These are phyloP conservation scores for Chalciporus pseudorubinellus DNA, from an alignment of 768 basidiomycete genomes.

Conservation along the genomic window DNA sequence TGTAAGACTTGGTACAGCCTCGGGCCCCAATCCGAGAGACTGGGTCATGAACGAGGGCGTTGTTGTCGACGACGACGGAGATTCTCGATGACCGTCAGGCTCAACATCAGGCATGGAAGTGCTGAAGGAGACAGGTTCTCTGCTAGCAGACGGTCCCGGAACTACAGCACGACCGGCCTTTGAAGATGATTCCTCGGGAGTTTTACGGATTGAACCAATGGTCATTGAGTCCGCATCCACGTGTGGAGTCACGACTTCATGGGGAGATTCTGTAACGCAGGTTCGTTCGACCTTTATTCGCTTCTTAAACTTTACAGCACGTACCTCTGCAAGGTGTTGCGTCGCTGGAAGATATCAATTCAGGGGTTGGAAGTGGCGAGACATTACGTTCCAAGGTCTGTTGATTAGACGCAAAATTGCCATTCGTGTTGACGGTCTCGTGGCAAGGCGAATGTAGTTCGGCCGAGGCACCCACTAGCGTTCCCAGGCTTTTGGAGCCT, in stretches of 20 bases:
- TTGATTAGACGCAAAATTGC: slow-evolving; percentile 12
- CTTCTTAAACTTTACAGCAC: not conserved
- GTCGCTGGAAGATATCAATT: slow-evolving; percentile 6
- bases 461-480: slow-evolving; percentile 8
- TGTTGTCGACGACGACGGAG: slow-evolving; percentile 12
- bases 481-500: slow-evolving; percentile 20
- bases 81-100: slow-evolving; percentile 4
- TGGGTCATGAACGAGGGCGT: slow-evolving; percentile 12
- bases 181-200: slow-evolving; percentile 5
- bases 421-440: slow-evolving; percentile 22
- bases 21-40: slow-evolving; percentile 14
- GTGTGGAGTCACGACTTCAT: slow-evolving; percentile 9
- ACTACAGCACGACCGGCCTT: slow-evolving; percentile 5
- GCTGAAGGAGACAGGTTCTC: slow-evolving; percentile 10
- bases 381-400: slow-evolving; percentile 13
- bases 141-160: slow-evolving; percentile 5
- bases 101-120: slow-evolving; percentile 6
- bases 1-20: slow-evolving; percentile 10
- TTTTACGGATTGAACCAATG: slow-evolving; percentile 2
- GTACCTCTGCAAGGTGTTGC: slow-evolving; percentile 16
- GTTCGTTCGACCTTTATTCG: slow-evolving; percentile 1
- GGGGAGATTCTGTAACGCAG: slow-evolving; percentile 13
- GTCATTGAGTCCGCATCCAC: slow-evolving; percentile 11
- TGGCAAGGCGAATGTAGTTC: slow-evolving; percentile 21
- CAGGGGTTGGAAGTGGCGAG: slow-evolving; percentile 9